Base-by-base conservation (phyloP, 2,329 filamentous ascomycete genomes). In the Xylariaceae sp. region DNA sequence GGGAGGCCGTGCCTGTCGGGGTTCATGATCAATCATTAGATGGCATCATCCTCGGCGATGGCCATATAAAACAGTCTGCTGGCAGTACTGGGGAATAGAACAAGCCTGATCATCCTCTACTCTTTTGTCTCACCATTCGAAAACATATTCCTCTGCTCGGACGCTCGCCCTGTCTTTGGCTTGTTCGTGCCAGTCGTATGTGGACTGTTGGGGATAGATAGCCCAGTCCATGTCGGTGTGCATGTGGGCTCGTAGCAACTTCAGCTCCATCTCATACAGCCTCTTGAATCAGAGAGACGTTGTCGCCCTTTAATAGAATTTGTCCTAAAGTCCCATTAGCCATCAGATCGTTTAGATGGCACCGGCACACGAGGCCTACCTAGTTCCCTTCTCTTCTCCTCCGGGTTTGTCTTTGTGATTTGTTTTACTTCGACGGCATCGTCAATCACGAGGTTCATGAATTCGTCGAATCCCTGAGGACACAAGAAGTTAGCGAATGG, bases 361-460 rank as follows among this genome's bases (percentile, higher is more conserved):
- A 3, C 3, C 4, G 9, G 5, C 29, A 14, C 3, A 1, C 19
- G 23, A 1, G 24, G 37, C 74, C 46, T 74, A 94, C 89, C 90
- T 36, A 96, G 64, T 30, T 80, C 72, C 64, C 86, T 81, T 61
- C 89, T 76, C 51, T 78, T 81, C 67, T 94, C 89, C 51, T 83
- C 79, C 29, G 72, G 63, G 52, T 85, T 83, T 12, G 78, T 81
- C 71, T 94, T 94, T 47, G 85, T 88, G 39, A 86, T 72, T 59
- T 88, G 77, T 63, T 83, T 85, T 31, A 98, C 88, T 67, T 97
- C 90, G 41, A 96, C 80, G 19, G 92, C 92, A 55, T 98, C 88
- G 59, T 98, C 92, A 51, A 95, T 77, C 27, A 97, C 92, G 34
- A 98, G 73, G 69, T 98, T 98, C 89, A 98, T 96, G 69, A 97